A percentile compares a stretch with the other conserved stretches of the same genome.
Evolutionary conservation across 345 rosid genomes (phyloP).

Genomic region (Gossypium raimondii): DNA sequence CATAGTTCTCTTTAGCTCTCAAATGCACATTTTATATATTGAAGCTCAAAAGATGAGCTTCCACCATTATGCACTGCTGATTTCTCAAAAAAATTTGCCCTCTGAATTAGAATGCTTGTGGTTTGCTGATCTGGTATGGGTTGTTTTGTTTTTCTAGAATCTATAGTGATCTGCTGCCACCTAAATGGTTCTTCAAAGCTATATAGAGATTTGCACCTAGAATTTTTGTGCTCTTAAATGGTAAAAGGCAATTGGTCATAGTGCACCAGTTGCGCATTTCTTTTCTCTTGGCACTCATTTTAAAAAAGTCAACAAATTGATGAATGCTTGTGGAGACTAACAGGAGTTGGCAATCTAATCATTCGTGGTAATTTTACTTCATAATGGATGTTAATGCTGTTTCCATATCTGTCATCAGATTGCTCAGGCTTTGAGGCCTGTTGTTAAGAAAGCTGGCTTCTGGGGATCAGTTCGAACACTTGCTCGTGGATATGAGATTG

Average conservation of each 20-base stretch:
- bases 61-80: background rate
- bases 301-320: background rate
- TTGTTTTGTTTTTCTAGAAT: background rate
- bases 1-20: background rate
- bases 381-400: conserved; percentile 14
- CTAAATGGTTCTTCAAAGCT: background rate
- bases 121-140: background rate
- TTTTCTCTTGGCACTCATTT: background rate
- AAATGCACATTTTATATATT: background rate
- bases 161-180: background rate
- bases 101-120: background rate
- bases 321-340: background rate
- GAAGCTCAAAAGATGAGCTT: background rate
- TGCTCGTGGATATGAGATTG: conserved; percentile 91
- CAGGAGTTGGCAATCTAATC: background rate
- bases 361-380: background rate
- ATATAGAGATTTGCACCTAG: background rate
- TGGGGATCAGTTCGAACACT: conserved; percentile 91
- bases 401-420: conserved; percentile 37
- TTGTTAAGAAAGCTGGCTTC: conserved; percentile 64
- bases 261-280: background rate
- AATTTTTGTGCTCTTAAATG: background rate
- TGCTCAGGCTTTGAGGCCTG: conserved; percentile 91
- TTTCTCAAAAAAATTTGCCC: background rate
- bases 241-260: background rate